These are phyloP conservation scores for Chlorella sp. DNA, from an alignment of 139 green algal genomes.

Conservation along the genomic window DNA sequence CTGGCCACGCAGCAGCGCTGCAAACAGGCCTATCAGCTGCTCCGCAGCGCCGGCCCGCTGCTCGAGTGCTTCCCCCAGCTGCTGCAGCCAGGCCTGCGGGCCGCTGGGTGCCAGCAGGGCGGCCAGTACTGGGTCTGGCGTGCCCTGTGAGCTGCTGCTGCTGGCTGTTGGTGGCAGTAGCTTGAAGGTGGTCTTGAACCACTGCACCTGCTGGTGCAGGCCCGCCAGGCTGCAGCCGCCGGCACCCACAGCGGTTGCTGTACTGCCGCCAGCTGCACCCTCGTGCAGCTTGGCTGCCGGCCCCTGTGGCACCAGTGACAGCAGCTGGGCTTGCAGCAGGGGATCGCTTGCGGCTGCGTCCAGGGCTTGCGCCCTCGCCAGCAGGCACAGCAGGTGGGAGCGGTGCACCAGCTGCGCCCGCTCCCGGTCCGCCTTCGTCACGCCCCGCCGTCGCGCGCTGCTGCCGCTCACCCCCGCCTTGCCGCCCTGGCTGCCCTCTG, in stretches of 20 bases:
- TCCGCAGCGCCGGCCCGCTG: slow-evolving; percentile 52
- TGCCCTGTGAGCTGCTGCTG: not conserved
- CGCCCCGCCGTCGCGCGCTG: not conserved
- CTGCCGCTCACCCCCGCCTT: not conserved
- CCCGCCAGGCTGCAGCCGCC: slow-evolving; percentile 1
- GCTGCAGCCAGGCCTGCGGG: not conserved
- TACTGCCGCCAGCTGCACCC: slow-evolving; percentile 13
- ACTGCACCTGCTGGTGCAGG: slow-evolving; percentile 50
- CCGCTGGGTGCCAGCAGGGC: not conserved
- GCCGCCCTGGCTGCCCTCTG: not conserved
- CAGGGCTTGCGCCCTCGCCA: slow-evolving; percentile 57
- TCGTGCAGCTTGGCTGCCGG: not conserved
- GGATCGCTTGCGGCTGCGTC: slow-evolving; percentile 65
- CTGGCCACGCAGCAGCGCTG: slow-evolving; percentile 72
- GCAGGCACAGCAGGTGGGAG: slow-evolving; percentile 72
- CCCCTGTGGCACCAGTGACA: slow-evolving; percentile 57
- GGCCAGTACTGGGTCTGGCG: not conserved
- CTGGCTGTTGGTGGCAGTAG: not conserved
- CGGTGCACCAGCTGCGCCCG: slow-evolving; percentile 64
- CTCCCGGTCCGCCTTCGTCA: slow-evolving; percentile 53
- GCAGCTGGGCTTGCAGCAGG: slow-evolving; percentile 66
- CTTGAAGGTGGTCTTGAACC: slow-evolving; percentile 45
- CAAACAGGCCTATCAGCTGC: slow-evolving; percentile 76
- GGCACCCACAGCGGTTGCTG: not conserved
- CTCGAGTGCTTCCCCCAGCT: slow-evolving; percentile 27